Conservation (phyloP, 768 basidiomycete genomes). For the Galerina sulciceps region DNA sequence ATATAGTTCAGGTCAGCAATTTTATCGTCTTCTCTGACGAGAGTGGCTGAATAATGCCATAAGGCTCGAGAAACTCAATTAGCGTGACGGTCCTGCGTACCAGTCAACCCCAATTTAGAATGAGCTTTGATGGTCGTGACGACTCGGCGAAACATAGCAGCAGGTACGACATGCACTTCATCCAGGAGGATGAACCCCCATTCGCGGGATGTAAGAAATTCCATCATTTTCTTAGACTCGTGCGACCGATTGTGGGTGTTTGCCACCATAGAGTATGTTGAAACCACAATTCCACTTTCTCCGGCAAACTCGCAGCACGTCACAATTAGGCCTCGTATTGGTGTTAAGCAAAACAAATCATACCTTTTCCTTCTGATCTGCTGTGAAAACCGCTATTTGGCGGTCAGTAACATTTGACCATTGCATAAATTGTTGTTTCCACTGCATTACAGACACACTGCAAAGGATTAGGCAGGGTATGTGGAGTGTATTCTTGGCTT, state of each 20-base stretch:
- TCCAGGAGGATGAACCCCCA: constrained; percentile 99
- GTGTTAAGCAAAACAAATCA: constrained; percentile 5
- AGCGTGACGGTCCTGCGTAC: constrained; percentile 43
- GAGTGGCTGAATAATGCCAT: constrained; percentile 65
- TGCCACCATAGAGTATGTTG: constrained; percentile 99
- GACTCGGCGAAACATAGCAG: constrained; percentile 97
- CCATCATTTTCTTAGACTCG: constrained; percentile 99
- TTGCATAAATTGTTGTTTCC: constrained; percentile 97
- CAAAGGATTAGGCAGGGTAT: constrained; percentile 7
- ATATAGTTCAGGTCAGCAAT: constrained; percentile 98
- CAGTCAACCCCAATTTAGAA: constrained; percentile 96
- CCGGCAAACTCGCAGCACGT: constrained; percentile 77
- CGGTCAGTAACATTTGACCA: constrained; percentile 98
- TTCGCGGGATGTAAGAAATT: constrained; percentile 95
- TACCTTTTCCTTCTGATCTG: constrained; percentile 97
- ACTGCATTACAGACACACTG: constrained; percentile 96
- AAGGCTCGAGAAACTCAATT: neutral
- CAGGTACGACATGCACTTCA: constrained; percentile 98
- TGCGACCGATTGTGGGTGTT: constrained; percentile 99
- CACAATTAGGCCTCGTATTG: too few species aligned
- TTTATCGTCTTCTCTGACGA: constrained; percentile 99
- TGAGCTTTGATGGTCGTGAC: constrained; percentile 99
- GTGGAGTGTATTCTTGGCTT: constrained; percentile 35
- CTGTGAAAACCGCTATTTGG: constrained; percentile 97
- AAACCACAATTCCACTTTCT: constrained; percentile 97